Evolutionary conservation across 2,329 filamentous ascomycete species (phyloP).

Genomic region (Cladosporium colombiae): DNA sequence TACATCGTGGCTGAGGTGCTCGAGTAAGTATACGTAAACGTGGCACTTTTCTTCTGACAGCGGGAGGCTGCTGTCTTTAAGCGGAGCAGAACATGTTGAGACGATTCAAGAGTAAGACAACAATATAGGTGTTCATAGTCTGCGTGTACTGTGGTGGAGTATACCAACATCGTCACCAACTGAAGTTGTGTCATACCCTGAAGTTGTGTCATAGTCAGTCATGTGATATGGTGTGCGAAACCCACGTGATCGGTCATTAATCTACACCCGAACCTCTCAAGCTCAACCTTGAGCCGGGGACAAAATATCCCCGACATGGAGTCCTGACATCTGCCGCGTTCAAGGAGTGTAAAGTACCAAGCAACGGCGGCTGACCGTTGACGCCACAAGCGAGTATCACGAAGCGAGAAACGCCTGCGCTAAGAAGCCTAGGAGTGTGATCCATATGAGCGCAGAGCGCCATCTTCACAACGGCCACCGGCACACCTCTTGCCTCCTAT

Average conservation of each 20-base stretch:
- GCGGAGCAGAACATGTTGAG: background rate
- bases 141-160: background rate
- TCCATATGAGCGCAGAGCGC: background rate
- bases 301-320: background rate
- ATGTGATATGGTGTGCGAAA: background rate
- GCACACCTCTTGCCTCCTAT: background rate
- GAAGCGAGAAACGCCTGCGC: constrained; percentile 5
- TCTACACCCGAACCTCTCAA: background rate
- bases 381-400: constrained; percentile 16
- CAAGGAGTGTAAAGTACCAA: constrained; percentile 1
- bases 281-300: background rate
- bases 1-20: constrained; percentile 49
- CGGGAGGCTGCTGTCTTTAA: constrained; percentile 1
- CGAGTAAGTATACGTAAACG: background rate
- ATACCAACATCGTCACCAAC: background rate
- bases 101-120: background rate
- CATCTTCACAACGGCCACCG: constrained; percentile 11
- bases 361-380: constrained; percentile 10
- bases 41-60: constrained; percentile 1
- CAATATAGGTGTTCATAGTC: background rate
- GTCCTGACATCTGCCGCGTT: constrained; percentile 14
- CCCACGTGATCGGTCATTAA: background rate
- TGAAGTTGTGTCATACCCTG: background rate
- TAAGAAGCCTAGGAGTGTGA: constrained; percentile 4
- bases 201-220: background rate